These are phyloP conservation scores for Camellia sinensis DNA, from an alignment of 148 eudicot genomes.

Conservation along the genomic window DNA sequence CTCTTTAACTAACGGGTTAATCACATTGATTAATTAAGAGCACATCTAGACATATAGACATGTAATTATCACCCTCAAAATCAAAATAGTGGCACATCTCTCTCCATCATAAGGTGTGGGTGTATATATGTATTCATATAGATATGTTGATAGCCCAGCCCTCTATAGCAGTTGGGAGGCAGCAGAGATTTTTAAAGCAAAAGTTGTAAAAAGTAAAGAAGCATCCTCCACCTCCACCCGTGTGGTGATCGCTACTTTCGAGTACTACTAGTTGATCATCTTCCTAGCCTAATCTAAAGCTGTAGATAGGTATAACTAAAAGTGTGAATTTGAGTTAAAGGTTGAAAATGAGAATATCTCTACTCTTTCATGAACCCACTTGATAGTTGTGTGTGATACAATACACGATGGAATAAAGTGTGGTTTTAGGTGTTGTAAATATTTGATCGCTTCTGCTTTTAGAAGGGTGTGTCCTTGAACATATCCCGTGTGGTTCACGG, in stretches of 20 bases:
- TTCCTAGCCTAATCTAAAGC: slow-evolving; percentile 1
- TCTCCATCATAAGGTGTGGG: too few relatives aligned
- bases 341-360: background rate
- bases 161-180: background rate
- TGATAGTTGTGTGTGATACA: too few relatives aligned
- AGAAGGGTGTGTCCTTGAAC: background rate
- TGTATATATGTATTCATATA: too few relatives aligned
- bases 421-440: background rate
- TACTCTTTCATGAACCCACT: background rate
- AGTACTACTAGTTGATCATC: background rate
- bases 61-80: background rate
- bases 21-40: background rate
- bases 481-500: background rate
- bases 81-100: background rate
- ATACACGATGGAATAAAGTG: background rate
- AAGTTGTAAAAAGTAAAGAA: background rate
- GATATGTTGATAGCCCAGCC: background rate
- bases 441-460: background rate
- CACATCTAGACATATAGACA: background rate
- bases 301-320: background rate
- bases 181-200: background rate
- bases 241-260: slow-evolving; percentile 23
- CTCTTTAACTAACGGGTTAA: too few relatives aligned
- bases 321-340: slow-evolving; percentile 20
- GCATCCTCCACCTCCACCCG: slow-evolving; percentile 23